Base-by-base conservation (phyloP, 2,329 filamentous ascomycete genomes). In the Ascochyta viciae-villosae region DNA sequence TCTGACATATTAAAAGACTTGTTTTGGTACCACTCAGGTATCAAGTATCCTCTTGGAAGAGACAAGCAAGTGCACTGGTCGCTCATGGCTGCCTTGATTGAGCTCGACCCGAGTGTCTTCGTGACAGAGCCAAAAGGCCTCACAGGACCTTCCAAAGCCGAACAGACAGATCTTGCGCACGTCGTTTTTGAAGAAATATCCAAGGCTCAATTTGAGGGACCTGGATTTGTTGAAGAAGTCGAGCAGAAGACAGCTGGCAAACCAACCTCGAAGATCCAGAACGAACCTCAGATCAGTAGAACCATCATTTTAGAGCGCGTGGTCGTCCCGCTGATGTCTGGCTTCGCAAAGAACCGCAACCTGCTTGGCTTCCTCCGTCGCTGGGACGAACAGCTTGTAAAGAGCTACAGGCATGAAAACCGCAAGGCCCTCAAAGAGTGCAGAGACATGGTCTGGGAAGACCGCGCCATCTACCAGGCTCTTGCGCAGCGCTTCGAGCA, bases 11-110 rank as follows among this genome's bases (percentile, higher is more conserved):
- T 76, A 34, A 65, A 67, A 35, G 66, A 66, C 12, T 22, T 75
- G 7, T 74, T 77, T 38, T 73, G 72, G 71, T 73, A 68, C 42
- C 69, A 76, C 34, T 71, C 73, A 4, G 73, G 73, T 4, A 59
- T 73, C 35, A 66, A 67, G 24, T 69, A 64, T 35, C 68, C 68
- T 1, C 48, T 65, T 19, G 45, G 41, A 3, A 51, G 61, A 33
- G 56, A 64, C 10, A 66, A 58, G 35, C 46, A 54, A 4, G 50
- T 74, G 10, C 60, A 70, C 6, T 75, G 73, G 73, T 51, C 65
- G 2, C 60, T 77, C 2, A 61, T 77, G 22, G 66, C 71, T 27
- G 62, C 68, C n/a, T 53, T 77, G 27, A 64, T 75, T 10, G 49
- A 68, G 19, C 65, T 74, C 10, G 73, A 77, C 33, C 50, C 73